Base-by-base conservation (phyloP, 1,284 basidiomycete genomes). In the Sporisorium scitamineum region DNA sequence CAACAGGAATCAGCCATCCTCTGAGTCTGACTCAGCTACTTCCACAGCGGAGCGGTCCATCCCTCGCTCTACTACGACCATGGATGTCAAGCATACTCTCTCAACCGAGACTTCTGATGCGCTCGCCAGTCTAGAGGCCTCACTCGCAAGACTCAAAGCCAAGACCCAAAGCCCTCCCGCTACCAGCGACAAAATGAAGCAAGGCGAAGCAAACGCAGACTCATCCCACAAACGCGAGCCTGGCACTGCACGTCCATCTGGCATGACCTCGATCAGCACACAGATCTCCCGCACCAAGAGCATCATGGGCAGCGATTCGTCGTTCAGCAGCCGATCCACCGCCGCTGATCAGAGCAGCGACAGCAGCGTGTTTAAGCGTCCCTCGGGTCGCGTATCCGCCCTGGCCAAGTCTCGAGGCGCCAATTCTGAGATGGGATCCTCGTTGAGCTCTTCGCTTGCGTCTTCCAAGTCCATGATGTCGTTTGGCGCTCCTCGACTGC, bases 71-170 rank as follows among this genome's bases (percentile, higher is more conserved):
- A 34, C 54, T 9, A 58, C 65, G 11, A 18, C 52, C 7, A 20
- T 67, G 24, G 63, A 75, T 31, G 67, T 75, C 31, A 75, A 61
- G 54, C 54, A 61, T n/a, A 62, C 55, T 1, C 32, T 79, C 18
- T 79, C 77, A 1, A 18, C 65, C 2, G 77, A 79, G 37, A 79
- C 77, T 0, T 66, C 70, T 10, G 57, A 74, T 37, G 74, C 74
- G 22, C 59, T 79, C 2, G 66, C 77, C n/a, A 73, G 54, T 24
- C 59, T 79, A 18, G 77, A 79, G 20, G 77, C 77, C 3, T 70
- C 71, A 9, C 65, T 79, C 7, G 74, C 73, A 18, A 62, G 44
- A 42, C 60, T 78, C 45, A 76, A 57, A 10, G 61, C 64, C 11
- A 70, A 61, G 45, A 65, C 68, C 0, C 57, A 50, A 13, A 64